Evolutionary conservation across 805 yeast genomes (phyloP).

Genomic region (Saccharomycopsis sp.): DNA sequence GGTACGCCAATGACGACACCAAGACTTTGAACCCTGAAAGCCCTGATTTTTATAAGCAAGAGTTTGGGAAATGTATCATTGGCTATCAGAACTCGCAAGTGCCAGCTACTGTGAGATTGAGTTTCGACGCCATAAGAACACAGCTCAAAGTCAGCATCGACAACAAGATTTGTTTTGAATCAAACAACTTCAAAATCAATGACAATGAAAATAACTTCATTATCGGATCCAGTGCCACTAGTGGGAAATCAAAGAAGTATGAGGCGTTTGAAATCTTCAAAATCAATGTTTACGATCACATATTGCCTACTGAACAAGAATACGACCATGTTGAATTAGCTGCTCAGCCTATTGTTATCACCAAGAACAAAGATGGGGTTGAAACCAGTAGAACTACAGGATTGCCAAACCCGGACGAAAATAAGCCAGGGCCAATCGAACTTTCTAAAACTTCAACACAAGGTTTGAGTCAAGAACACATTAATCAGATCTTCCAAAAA

Average conservation of each 20-base stretch:
- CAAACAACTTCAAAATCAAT: conserved; percentile 44
- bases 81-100: conserved; percentile 59
- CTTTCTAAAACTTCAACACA: not conserved
- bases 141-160: conserved; percentile 61
- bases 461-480: conserved; percentile 22
- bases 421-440: not conserved
- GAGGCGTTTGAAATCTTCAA: conserved; percentile 61
- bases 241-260: conserved; percentile 28
- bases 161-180: conserved; percentile 61
- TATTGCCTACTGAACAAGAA: conserved; percentile 44
- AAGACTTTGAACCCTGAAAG: conserved; percentile 25
- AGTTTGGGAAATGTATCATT: conserved; percentile 50
- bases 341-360: conserved; percentile 37
- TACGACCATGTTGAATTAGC: conserved; percentile 47
- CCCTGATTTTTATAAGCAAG: conserved; percentile 25
- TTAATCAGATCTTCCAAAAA: conserved; percentile 29
- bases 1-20: conserved; percentile 53
- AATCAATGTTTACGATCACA: conserved; percentile 42
- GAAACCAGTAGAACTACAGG: conserved; percentile 21
- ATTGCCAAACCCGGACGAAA: not conserved
- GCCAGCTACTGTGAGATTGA: conserved; percentile 59
- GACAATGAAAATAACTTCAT: conserved; percentile 29
- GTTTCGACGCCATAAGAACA: conserved; percentile 35
- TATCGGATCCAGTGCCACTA: conserved; percentile 47
- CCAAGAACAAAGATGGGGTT: conserved; percentile 31